Evolutionary conservation across 1,284 basidiomycete genomes (phyloP), one percentile per base, ranked within the genome.

Genomic region (Prillingera fragicola): DNA sequence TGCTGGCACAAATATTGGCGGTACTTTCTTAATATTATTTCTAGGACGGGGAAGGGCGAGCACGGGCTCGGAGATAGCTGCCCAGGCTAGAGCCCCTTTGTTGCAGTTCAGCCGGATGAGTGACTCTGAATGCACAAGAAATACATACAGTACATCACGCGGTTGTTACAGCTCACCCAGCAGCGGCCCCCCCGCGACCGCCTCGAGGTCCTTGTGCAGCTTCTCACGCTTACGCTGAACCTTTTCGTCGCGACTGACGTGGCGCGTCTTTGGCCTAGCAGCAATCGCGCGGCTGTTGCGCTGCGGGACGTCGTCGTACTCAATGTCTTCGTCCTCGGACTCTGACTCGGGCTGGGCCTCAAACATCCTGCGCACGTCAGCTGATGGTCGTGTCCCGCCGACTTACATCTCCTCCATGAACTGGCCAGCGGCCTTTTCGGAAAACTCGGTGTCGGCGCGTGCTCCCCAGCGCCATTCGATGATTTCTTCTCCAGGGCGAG

Each of bases 381-480:
- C 34, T 14, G 3, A 22, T 23, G 41, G 27, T n/a, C 4, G n/a
- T 8, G 2, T 13, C 1, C 1, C 17, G 18, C 22, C 9, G 10
- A 59, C 67, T 54, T 45, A 71, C 69, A 70, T 48, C 19, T 57
- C 48, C 36, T 58, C 60, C 22, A 71, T 67, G 43, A 69, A 71
- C 23, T 50, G 47, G 3, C 56, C 60, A 5, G 66, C 68, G 13
- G 63, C 66, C 21, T 56, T 48, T 39, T 70, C 68, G 10, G 59
- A 59, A 31, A 70, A 67, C 52, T 72, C 70, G 6, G 58, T 59
- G 40, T 71, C 67, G n/a, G n/a, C n/a, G 29, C 68, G 54, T 35
- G 56, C 51, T 14, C 70, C 70, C 70, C 69, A 72, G 29, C 59
- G 57, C 63, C 63, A 66, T 39, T 69, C 63, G 34, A 52, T 48